A percentile compares a stretch with the other conserved stretches of the same genome.
phyloP scores from a whole-genome alignment of 768 basidiomycete genomes.

The Tricholoma terreum region DNA sequence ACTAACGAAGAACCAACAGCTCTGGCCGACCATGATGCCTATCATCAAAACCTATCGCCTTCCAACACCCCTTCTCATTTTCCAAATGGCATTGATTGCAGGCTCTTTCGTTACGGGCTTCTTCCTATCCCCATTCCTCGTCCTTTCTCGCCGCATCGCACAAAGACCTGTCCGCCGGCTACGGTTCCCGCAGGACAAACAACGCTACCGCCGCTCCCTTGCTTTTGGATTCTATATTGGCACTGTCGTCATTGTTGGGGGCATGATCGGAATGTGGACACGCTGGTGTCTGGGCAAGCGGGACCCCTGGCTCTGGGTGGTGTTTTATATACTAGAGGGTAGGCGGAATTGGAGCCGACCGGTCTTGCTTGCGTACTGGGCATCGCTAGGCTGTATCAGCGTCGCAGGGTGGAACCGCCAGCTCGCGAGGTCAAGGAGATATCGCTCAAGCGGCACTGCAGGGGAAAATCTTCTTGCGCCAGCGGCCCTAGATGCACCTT shows the following conservation, averaged over 20 bases:
- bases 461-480: constrained; percentile 34
- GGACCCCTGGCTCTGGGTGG: constrained; percentile 85
- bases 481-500: constrained; percentile 18
- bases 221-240: constrained; percentile 85
- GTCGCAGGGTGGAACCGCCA: constrained; percentile 96
- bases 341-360: constrained; percentile 75
- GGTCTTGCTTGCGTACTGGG: constrained; percentile 84
- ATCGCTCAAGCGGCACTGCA: constrained; percentile 47
- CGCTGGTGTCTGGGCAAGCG: constrained; percentile 77
- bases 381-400: constrained; percentile 69
- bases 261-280: constrained; percentile 90
- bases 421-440: constrained; percentile 71
- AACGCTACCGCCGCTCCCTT: constrained; percentile 74
- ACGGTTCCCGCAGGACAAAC: constrained; percentile 80
- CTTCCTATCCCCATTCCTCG: constrained; percentile 88
- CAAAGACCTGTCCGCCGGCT: constrained; percentile 81
- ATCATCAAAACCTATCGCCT: constrained; percentile 91
- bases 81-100: constrained; percentile 89
- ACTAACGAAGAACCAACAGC: constrained; percentile 39
- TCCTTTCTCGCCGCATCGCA: constrained; percentile 88
- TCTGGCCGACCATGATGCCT: constrained; percentile 74
- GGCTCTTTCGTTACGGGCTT: constrained; percentile 93
- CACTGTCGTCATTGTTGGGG: constrained; percentile 70
- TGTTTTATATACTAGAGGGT: constrained; percentile 78
- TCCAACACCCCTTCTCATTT: constrained; percentile 87